Evolutionary conservation across 306 rosid genomes (phyloP).

Genomic region (Inga oerstediana): DNA sequence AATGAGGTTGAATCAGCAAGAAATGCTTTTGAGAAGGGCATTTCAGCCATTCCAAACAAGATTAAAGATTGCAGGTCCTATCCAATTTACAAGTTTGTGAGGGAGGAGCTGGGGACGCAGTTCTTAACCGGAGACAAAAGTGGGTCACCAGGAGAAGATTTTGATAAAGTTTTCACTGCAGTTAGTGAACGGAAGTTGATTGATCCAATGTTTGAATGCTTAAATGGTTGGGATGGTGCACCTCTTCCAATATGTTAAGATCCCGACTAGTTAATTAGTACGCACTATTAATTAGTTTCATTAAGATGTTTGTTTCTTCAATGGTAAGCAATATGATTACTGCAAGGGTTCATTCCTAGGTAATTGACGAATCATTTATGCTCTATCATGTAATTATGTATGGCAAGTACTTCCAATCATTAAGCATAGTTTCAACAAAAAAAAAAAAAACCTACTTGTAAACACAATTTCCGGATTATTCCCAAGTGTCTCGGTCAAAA

Average conservation of each 20-base stretch:
- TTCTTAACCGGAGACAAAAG: conserved; percentile 32
- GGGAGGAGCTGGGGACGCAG: conserved; percentile 30
- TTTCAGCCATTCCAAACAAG: conserved; percentile 38
- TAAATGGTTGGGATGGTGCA: conserved; percentile 31
- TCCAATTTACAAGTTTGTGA: conserved; percentile 37
- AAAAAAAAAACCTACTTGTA: not conserved
- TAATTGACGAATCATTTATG: not conserved
- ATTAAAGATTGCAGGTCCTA: conserved; percentile 38
- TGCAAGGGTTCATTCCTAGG: not conserved
- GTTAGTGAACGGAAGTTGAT: conserved; percentile 29
- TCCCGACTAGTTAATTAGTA: not conserved
- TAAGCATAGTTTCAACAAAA: not conserved
- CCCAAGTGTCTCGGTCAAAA: not conserved
- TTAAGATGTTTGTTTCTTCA: not conserved
- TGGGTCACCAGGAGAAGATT: conserved; percentile 42
- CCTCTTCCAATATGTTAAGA: conserved; percentile 22
- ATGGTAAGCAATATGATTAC: not conserved
- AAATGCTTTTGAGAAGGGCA: conserved; percentile 37
- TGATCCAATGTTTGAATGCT: conserved; percentile 37
- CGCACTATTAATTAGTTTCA: not conserved
- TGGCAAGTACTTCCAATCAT: not conserved
- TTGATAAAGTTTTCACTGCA: conserved; percentile 42
- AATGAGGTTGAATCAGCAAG: conserved; percentile 44
- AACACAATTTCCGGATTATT: not conserved
- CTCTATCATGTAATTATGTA: not conserved